These are phyloP conservation scores for Abelmoschus esculentus DNA, from an alignment of 345 rosid species.

Conservation along the genomic window DNA sequence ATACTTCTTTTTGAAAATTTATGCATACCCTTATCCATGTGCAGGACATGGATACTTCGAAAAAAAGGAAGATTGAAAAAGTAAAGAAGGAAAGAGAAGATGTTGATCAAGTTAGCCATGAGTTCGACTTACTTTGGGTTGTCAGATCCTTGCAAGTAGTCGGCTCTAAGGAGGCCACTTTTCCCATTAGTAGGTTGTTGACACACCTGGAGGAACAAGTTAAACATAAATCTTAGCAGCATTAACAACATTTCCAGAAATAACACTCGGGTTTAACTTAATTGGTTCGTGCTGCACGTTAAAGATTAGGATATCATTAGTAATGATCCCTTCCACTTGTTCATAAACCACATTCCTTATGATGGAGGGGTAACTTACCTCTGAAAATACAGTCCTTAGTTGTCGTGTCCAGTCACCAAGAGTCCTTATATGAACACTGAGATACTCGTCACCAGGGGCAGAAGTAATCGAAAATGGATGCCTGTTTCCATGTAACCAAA, in stretches of 20 bases:
- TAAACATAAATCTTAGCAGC: background rate
- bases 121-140: conserved; percentile 38
- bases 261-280: background rate
- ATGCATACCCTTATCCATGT: no score
- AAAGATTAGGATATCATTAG: background rate
- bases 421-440: conserved; percentile 70
- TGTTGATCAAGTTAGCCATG: background rate
- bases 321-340: background rate
- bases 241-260: background rate
- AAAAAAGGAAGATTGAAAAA: background rate
- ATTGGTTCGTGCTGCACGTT: background rate
- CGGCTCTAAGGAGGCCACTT: conserved; percentile 66
- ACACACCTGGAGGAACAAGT: conserved; percentile 41
- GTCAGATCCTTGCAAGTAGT: conserved; percentile 45
- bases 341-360: background rate
- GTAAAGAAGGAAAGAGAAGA: background rate
- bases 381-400: conserved; percentile 57
- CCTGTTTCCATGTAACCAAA: conserved; percentile 31
- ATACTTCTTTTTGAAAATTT: no score
- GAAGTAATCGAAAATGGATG: conserved; percentile 88
- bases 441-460: conserved; percentile 70
- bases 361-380: conserved; percentile 27
- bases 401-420: conserved; percentile 78
- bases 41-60: background rate
- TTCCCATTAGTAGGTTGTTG: conserved; percentile 46